phyloP scores from a whole-genome alignment of 805 yeast species.

The Teunomyces gatunensis region DNA sequence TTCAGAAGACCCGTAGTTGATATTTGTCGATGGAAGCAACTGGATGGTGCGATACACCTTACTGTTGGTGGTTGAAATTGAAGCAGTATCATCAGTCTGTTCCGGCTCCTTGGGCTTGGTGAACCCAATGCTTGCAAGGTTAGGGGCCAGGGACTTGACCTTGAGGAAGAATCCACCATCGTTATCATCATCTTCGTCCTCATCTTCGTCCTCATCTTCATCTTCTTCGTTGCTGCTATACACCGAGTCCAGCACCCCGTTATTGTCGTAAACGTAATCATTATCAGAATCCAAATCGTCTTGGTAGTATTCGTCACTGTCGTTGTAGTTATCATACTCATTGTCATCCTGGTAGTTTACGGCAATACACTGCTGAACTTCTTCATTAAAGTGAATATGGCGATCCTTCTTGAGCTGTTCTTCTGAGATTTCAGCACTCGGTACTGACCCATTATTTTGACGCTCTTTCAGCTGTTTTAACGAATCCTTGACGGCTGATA shows the following conservation, averaged over 20 bases:
- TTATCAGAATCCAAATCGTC: not conserved
- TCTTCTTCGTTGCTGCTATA: conserved; percentile 16
- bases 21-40: conserved; percentile 78
- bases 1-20: conserved; percentile 69
- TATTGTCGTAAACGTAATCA: conserved; percentile 13
- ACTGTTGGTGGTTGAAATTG: conserved; percentile 28
- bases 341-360: conserved; percentile 39
- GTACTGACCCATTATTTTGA: not conserved
- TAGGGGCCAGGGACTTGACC: conserved; percentile 43
- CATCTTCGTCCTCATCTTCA: conserved; percentile 24
- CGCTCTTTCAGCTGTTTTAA: not conserved
- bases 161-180: conserved; percentile 69
- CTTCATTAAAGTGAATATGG: conserved; percentile 89
- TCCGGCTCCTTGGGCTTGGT: conserved; percentile 7
- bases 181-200: conserved; percentile 51
- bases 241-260: not conserved
- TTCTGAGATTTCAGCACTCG: not conserved
- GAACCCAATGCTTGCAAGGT: conserved; percentile 20
- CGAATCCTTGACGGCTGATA: conserved; percentile 1
- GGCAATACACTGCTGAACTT: conserved; percentile 93
- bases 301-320: conserved; percentile 9
- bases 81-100: conserved; percentile 24
- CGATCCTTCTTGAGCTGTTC: conserved; percentile 38
- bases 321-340: conserved; percentile 23
- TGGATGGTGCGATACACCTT: conserved; percentile 59